Evolutionary conservation across 208 protist species (phyloP).

Genomic region (Trypanosomatidae sp.): DNA sequence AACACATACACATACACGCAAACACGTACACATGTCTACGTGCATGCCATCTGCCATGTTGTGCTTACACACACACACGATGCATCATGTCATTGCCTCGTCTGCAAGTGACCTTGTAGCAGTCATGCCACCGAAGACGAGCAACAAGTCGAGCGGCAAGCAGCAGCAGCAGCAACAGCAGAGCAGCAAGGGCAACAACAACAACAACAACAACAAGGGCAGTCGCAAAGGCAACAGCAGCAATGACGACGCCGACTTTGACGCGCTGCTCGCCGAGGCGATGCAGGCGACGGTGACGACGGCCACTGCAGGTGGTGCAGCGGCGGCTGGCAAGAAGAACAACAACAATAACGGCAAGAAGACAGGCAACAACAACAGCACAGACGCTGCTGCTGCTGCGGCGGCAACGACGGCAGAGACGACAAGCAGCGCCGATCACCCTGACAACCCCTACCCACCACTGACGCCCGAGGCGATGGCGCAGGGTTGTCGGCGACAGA

Average conservation of each 20-base stretch:
- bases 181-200: slow-evolving; percentile 1
- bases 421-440: slow-evolving; percentile 49
- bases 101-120: background rate
- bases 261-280: slow-evolving; percentile 48
- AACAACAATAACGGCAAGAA: slow-evolving; percentile 13
- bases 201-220: background rate
- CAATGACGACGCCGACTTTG: slow-evolving; percentile 56
- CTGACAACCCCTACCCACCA: slow-evolving; percentile 67
- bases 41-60: background rate
- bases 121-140: slow-evolving; percentile 42
- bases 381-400: background rate
- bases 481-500: slow-evolving; percentile 62
- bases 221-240: slow-evolving; percentile 24
- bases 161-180: slow-evolving; percentile 6
- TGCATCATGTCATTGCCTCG: background rate
- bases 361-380: slow-evolving; percentile 8
- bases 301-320: slow-evolving; percentile 12
- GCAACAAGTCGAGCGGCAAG: slow-evolving; percentile 3
- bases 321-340: slow-evolving; percentile 9
- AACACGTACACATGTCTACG: slow-evolving; percentile 2
- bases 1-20: background rate
- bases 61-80: background rate
- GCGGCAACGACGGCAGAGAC: background rate
- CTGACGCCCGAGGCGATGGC: slow-evolving; percentile 7
- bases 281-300: slow-evolving; percentile 34